Percentiles rank a stretch among this genome's conserved stretches.
phyloP scores from a whole-genome alignment of 2,329 filamentous ascomycete species.

The Xylariaceae sp. region DNA sequence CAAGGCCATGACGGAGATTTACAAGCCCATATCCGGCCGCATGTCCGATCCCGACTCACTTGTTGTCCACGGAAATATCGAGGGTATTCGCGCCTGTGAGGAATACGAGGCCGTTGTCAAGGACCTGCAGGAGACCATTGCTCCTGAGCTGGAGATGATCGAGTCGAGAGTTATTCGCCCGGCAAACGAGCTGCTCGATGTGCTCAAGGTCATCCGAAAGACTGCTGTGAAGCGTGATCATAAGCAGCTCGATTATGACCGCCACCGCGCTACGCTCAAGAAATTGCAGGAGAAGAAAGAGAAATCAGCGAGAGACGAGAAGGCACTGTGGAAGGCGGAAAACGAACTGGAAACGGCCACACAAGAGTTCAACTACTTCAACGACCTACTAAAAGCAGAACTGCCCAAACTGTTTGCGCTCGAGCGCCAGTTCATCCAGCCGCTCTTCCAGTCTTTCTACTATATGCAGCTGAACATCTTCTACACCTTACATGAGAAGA shows the following conservation, averaged over 20 bases:
- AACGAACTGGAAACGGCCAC: slow-evolving; percentile 86
- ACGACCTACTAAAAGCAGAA: slow-evolving; percentile 93
- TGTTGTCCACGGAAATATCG: slow-evolving; percentile 77
- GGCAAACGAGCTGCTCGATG: slow-evolving; percentile 85
- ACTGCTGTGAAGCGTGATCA: slow-evolving; percentile 84
- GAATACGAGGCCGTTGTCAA: slow-evolving; percentile 90
- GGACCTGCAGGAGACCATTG: slow-evolving; percentile 81
- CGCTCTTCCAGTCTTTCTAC: slow-evolving; percentile 97
- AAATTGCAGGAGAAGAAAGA: slow-evolving; percentile 98
- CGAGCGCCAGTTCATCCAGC: slow-evolving; percentile 91
- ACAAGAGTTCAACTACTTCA: slow-evolving; percentile 97
- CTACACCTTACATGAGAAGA: slow-evolving; percentile 95
- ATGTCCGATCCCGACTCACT: slow-evolving; percentile 87
- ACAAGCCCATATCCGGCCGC: slow-evolving; percentile 95
- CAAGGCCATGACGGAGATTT: slow-evolving; percentile 90
- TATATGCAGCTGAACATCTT: slow-evolving; percentile 99
- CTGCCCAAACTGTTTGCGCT: slow-evolving; percentile 84
- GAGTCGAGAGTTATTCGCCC: slow-evolving; percentile 85
- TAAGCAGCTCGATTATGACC: slow-evolving; percentile 95
- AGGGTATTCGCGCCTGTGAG: slow-evolving; percentile 91
- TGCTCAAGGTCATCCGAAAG: slow-evolving; percentile 94
- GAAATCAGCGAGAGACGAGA: slow-evolving; percentile 92
- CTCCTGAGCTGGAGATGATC: slow-evolving; percentile 96
- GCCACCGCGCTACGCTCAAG: slow-evolving; percentile 75
- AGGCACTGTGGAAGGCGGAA: slow-evolving; percentile 93